phyloP scores from a whole-genome alignment of 2,329 filamentous ascomycete species.

The Trematosphaeria pertusa region DNA sequence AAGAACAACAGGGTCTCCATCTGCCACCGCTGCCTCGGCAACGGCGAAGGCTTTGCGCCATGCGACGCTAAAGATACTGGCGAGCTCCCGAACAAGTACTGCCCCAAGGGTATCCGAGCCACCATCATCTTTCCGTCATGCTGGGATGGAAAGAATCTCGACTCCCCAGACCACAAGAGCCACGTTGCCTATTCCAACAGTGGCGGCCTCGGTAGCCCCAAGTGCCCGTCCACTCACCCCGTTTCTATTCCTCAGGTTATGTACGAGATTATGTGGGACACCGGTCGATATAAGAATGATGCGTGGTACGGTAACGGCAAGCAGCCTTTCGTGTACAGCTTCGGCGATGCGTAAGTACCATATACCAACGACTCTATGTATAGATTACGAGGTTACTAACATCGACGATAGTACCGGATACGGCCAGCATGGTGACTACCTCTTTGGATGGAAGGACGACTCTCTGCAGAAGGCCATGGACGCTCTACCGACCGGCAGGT shows the following conservation, averaged over 20 bases:
- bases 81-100: conserved; percentile 69
- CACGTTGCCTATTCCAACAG: conserved; percentile 69
- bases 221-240: conserved; percentile 52
- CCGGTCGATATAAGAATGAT: conserved; percentile 29
- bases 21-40: conserved; percentile 29
- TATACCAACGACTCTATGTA: background rate
- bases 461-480: conserved; percentile 40
- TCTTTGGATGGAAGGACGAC: conserved; percentile 39
- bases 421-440: conserved; percentile 32
- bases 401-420: conserved; percentile 18
- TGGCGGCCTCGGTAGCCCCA: conserved; percentile 50
- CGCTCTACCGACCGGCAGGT: conserved; percentile 34
- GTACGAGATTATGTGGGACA: conserved; percentile 57
- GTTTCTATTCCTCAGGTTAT: conserved; percentile 54
- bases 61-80: conserved; percentile 33
- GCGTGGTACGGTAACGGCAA: conserved; percentile 31
- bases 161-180: conserved; percentile 63
- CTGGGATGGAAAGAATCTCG: conserved; percentile 67
- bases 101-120: conserved; percentile 74
- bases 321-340: conserved; percentile 38
- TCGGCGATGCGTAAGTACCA: conserved; percentile 32
- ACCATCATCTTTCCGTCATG: conserved; percentile 77
- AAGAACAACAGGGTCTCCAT: conserved; percentile 26
- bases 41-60: conserved; percentile 32
- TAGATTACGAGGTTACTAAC: background rate